Percentiles rank a stretch among this genome's conserved stretches.
phyloP scores from a whole-genome alignment of 2,329 filamentous ascomycete genomes.

The Teratosphaeria pseudoeucalypti region DNA sequence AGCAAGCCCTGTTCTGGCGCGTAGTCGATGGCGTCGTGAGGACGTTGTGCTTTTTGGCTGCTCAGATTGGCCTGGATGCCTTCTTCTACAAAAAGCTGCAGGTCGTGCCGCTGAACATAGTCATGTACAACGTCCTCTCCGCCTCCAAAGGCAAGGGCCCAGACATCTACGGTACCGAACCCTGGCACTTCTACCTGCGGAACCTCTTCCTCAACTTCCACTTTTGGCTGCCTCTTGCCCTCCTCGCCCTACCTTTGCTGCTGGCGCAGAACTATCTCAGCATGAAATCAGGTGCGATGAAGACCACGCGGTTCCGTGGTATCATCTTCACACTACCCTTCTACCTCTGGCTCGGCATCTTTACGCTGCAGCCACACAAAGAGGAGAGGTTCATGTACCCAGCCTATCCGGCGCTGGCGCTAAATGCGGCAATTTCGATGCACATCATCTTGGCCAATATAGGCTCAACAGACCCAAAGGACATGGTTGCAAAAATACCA shows the following conservation, averaged over 20 bases:
- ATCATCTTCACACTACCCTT: constrained; percentile 74
- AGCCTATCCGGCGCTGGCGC: constrained; percentile 76
- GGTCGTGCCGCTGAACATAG: constrained; percentile 81
- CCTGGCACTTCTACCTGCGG: constrained; percentile 92
- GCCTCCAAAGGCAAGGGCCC: constrained; percentile 50
- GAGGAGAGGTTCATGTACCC: constrained; percentile 99
- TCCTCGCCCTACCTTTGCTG: constrained; percentile 65
- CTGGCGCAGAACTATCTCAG: constrained; percentile 59
- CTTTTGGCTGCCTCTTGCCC: constrained; percentile 75
- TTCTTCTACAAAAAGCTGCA: constrained; percentile 76
- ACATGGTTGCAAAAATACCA: constrained; percentile 60
- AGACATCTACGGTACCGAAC: constrained; percentile 88
- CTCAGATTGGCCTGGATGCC: constrained; percentile 63
- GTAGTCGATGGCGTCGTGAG: constrained; percentile 58
- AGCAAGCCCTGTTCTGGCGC: constrained; percentile 49
- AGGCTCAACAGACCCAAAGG: constrained; percentile 56
- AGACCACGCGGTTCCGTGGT: constrained; percentile 62
- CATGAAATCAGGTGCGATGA: constrained; percentile 46
- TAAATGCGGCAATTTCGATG: constrained; percentile 77
- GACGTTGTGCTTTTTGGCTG: constrained; percentile 55
- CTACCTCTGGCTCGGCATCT: constrained; percentile 89
- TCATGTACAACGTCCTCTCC: constrained; percentile 90
- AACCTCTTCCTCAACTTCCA: constrained; percentile 94
- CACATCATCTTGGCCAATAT: constrained; percentile 70
- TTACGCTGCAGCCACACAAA: constrained; percentile 88